Conservation (phyloP, 1,284 basidiomycete genomes). For the Ustilago curta region DNA sequence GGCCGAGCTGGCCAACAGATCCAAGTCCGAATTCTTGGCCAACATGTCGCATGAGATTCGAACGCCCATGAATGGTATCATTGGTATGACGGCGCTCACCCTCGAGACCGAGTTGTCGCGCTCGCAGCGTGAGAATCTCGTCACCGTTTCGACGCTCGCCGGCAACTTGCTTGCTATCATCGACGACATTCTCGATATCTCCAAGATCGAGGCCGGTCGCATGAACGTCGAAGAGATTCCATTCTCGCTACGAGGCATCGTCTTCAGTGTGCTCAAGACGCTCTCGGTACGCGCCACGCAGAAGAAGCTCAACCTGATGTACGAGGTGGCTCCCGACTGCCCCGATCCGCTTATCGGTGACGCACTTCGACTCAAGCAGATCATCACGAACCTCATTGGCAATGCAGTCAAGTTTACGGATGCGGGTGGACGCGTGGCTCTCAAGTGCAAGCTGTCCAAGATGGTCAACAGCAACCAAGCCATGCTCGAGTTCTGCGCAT, state of each 20-base stretch:
- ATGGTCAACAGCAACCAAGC: constrained; percentile 79
- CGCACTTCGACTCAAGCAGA: constrained; percentile 78
- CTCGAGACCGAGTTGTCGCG: constrained; percentile 90
- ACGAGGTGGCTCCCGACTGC: constrained; percentile 94
- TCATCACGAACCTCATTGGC: constrained; percentile 67
- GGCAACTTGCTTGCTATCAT: constrained; percentile 95
- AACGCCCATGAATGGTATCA: constrained; percentile 78
- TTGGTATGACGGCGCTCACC: constrained; percentile 98
- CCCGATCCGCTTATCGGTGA: constrained; percentile 98
- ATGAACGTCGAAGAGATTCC: constrained; percentile 99
- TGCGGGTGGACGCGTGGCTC: constrained; percentile 86
- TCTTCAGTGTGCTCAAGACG: constrained; percentile 97
- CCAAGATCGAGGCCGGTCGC: constrained; percentile 83
- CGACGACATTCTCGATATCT: constrained; percentile 69
- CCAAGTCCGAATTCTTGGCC: constrained; percentile 88
- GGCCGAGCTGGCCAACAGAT: constrained; percentile 89
- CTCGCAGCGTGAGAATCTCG: constrained; percentile 90
- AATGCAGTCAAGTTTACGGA: constrained; percentile 79
- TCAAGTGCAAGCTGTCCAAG: constrained; percentile 81
- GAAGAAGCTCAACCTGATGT: constrained; percentile 95
- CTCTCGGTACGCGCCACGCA: constrained; percentile 97
- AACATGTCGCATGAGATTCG: constrained; percentile 70
- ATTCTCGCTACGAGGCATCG: constrained; percentile 95
- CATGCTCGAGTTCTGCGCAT: constrained; percentile 95
- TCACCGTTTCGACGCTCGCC: constrained; percentile 94